Evolutionary conservation across 495 filamentous ascomycete species (phyloP), one percentile per base, ranked within the genome.

Genomic region (Hyaloscypha hepaticicola): DNA sequence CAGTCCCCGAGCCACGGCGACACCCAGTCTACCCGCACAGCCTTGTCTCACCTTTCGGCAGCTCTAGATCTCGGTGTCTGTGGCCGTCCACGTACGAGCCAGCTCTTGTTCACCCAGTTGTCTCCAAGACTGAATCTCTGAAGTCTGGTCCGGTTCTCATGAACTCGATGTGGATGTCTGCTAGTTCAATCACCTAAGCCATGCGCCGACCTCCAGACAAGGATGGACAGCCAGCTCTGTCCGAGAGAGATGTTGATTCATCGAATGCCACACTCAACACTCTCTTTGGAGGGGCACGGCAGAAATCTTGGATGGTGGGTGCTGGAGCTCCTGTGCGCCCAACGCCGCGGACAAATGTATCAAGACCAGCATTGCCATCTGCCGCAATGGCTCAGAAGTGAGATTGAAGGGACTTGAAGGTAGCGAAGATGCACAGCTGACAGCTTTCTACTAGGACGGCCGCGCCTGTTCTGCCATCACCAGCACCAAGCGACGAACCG

Each of bases 241-340:
- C 67, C 0, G 70, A 70, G 48, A 70, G 66, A 14, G 82, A 86
- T 64, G 77, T 90, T 61, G 83, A 82, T 34, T 78, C 79, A 3
- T 87, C 87, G 19, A 95, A 93, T 75, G 85, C 86, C 53, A 93
- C 90, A 16, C 77, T 86, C 58, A 86, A 80, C 66, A 73, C 82
- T 38, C 89, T 91, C 75, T 77, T 91, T 59, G 87, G 88, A 48
- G 81, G 85, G 51, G 61, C 60, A 21, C 78, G 78, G 63, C 85
- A 85, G 72, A 88, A 81, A 68, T 77, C 85, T 71, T 93, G 91
- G 91, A 88, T 92, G 82, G 72, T 66, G 21, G 67, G 72, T 38
- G 67, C 74, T 52, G 74, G 73, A 60, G 66, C 70, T 21, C 70
- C 74, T 22, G 75, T 74, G 14, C 76, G 76, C 53, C 76, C 77